Conservation (phyloP, 2,329 filamentous ascomycete genomes). For the Aspergillus amoenus region DNA sequence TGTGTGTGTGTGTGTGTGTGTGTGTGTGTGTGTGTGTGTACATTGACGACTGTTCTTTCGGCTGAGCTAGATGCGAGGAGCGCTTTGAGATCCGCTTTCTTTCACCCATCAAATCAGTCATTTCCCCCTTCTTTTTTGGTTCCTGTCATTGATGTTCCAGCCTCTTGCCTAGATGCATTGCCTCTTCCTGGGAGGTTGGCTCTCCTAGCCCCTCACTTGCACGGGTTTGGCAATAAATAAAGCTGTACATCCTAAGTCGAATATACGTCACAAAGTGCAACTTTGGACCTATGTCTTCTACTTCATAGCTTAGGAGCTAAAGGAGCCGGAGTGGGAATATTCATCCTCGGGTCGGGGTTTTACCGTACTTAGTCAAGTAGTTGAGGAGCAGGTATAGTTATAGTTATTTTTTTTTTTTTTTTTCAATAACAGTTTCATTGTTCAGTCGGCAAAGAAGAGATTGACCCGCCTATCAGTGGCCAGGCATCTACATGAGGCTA, state of each 20-base stretch:
- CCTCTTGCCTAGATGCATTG: constrained; percentile 10
- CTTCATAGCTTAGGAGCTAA: background rate
- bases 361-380: background rate
- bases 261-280: background rate
- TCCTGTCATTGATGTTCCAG: background rate
- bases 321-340: background rate
- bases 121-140: background rate
- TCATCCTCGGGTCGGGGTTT: background rate
- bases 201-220: constrained; percentile 10
- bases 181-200: background rate
- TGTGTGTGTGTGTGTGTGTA: constrained; percentile 3
- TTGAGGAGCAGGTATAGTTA: background rate
- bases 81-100: background rate
- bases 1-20: too few relatives aligned
- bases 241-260: constrained; percentile 1
- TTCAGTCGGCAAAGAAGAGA: background rate
- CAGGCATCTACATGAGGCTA: background rate
- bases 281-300: background rate
- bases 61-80: background rate
- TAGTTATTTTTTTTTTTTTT: too few relatives aligned
- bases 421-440: too few relatives aligned
- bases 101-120: background rate
- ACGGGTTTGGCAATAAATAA: background rate
- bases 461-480: background rate
- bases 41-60: constrained; percentile 9